These are phyloP conservation scores for Microstegium vimineum DNA, from an alignment of 176 grass and related monocot genomes.

Conservation along the genomic window DNA sequence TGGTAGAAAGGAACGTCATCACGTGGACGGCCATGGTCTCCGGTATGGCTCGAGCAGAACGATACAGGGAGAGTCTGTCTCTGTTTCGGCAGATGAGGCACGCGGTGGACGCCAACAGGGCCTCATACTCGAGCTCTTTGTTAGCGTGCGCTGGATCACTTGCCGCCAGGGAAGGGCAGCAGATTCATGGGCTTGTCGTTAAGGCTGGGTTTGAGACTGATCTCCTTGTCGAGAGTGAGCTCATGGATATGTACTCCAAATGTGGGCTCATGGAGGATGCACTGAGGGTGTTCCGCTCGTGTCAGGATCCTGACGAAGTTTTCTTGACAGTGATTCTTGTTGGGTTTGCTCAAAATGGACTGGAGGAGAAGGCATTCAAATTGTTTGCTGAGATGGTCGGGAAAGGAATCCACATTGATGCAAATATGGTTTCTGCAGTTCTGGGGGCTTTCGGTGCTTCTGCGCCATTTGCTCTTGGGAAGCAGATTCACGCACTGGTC, in stretches of 20 bases:
- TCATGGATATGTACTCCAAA: constrained; percentile 95
- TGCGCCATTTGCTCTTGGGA: constrained; percentile 66
- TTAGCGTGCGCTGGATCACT: constrained; percentile 56
- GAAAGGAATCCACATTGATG: constrained; percentile 41
- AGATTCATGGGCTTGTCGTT: constrained; percentile 75
- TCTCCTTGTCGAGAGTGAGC: constrained; percentile 57
- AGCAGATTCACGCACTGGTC: constrained; percentile 69
- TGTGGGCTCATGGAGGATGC: constrained; percentile 78
- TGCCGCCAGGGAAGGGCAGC: constrained; percentile 48
- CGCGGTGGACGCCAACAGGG: constrained; percentile 48
- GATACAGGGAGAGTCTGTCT: constrained; percentile 47
- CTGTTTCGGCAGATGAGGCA: constrained; percentile 57
- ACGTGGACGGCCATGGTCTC: constrained; percentile 88
- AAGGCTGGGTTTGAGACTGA: constrained; percentile 57
- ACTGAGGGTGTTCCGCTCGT: constrained; percentile 52
- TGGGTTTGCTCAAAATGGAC: constrained; percentile 76
- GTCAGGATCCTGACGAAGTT: constrained; percentile 58
- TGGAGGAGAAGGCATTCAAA: constrained; percentile 54
- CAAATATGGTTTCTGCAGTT: constrained; percentile 67
- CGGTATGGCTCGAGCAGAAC: constrained; percentile 51
- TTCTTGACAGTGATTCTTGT: constrained; percentile 73
- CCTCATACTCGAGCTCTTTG: constrained; percentile 58
- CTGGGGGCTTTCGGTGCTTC: constrained; percentile 70
- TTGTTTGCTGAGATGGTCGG: constrained; percentile 58
- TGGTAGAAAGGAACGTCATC: constrained; percentile 61